Conservation (phyloP, 2,329 filamentous ascomycete genomes). For the Pleurostoma richardsiae region DNA sequence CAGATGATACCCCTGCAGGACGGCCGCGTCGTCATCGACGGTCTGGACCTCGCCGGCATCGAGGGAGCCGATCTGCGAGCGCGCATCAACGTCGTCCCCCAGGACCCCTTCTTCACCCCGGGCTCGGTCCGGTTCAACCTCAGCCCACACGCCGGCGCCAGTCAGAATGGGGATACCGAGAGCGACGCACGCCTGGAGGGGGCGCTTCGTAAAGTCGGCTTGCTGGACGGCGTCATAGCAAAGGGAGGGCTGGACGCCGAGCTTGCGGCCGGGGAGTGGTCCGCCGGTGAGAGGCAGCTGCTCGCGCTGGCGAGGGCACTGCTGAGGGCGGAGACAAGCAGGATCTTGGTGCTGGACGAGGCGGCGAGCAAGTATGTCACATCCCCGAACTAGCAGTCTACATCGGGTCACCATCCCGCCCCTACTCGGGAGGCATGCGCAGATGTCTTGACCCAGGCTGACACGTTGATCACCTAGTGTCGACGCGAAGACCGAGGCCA, state of each 20-base stretch:
- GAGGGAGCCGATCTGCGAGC: background rate
- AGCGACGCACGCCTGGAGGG: slow-evolving; percentile 19
- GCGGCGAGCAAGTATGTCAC: slow-evolving; percentile 26
- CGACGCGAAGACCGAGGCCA: slow-evolving; percentile 2
- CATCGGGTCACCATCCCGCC: background rate
- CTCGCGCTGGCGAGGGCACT: slow-evolving; percentile 35
- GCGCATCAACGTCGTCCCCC: slow-evolving; percentile 37
- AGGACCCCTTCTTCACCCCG: slow-evolving; percentile 45
- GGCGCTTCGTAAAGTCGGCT: slow-evolving; percentile 39
- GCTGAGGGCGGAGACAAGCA: slow-evolving; percentile 16
- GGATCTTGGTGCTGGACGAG: slow-evolving; percentile 32
- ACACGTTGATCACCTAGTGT: background rate
- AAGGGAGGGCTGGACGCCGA: slow-evolving; percentile 30
- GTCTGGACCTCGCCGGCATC: slow-evolving; percentile 6
- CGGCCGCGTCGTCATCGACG: slow-evolving; percentile 9
- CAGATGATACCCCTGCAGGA: slow-evolving; percentile 7
- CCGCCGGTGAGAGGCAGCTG: slow-evolving; percentile 39
- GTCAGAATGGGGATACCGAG: slow-evolving; percentile 11
- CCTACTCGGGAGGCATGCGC: background rate
- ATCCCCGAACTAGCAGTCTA: background rate
- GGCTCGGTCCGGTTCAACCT: slow-evolving; percentile 44
- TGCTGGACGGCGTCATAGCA: slow-evolving; percentile 33
- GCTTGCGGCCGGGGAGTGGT: slow-evolving; percentile 24
- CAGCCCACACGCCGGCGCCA: slow-evolving; percentile 31
- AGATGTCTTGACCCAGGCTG: background rate